Base-by-base conservation (phyloP, 768 basidiomycete species). In the Amanita inopinata region DNA sequence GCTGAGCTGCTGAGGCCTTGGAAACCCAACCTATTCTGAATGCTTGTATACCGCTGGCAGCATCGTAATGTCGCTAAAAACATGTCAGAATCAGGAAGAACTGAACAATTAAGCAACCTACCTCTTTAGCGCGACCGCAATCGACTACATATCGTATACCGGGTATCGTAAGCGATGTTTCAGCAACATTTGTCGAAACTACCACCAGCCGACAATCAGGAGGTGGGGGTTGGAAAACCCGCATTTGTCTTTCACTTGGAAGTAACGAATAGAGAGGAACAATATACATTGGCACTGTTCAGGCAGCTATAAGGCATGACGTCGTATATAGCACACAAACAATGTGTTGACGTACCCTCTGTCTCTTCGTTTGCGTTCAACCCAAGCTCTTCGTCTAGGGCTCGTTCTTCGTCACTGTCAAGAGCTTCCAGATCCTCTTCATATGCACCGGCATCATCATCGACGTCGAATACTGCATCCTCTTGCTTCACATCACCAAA, bases 121-220 rank as follows among this genome's bases (percentile, higher is more conserved):
- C 89, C 71, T 98, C 91, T 63, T 99, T 98, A 3, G 87, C 90
- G 50, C 93, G 74, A 3, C 94, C 94, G 53, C 85, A 85, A 57
- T 99, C 94, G 20, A 99, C 79, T n/a, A 99, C 94, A 61, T 99
- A 99, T 11, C 88, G 84, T 53, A 99, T 93, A 4, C 87, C 88
- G 18, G 94, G 94, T 46, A 99, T 99, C 0, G 94, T 98, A 23
- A 98, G 67, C 5, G 94, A 96, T 0, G 94, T 98, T 59, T 98
- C 94, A 1, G 94, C 94, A 19, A 97, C 84, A 57, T 98, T 97
- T 1, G 94, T 98, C 1, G 94, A 79, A 4, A 99, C 82, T 11
- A 98, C 90, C 10, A 98, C 92, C 3, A 99, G 71, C 25, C 96
- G 85, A 46, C 70, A 65, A 4, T 82, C 86, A 3, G 68, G 61